Evolutionary conservation across 441 rosid species (phyloP), one percentile per base, ranked within the genome.

Genomic region (Pelargonium australe): DNA sequence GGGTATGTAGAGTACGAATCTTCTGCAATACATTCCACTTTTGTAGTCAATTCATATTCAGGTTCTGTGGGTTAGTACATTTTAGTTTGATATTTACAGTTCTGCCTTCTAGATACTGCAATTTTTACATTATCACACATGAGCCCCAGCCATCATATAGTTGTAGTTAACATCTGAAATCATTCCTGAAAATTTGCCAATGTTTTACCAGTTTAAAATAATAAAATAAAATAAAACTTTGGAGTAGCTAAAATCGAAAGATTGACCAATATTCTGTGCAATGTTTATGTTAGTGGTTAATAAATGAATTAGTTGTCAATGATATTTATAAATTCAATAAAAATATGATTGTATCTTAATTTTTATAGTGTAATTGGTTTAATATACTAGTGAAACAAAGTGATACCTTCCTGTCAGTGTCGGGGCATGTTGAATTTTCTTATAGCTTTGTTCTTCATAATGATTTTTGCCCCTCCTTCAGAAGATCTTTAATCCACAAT

Each of bases 1-100:
- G 88, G 82, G 99, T 95, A 88, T 70, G 81, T 66, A 63, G 70
- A 7, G 63, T 68, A 13, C 69, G 25, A 44, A 75, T 78, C 53
- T 75, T 69, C 70, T n/a, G 4, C 53, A 40, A 65, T 68, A 40
- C 70, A 34, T 76, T 37, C 74, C 71, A 17, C 17, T 66, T 71
- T 72, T 68, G 12, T 69, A 5, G 14, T 70, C 55, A 20, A 65
- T 68, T 34, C 7, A 34, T 34, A 5, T 34, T 34, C 3, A 6
- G 40, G 40, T 34, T 31, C 37, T 31, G 7, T 34, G 40, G 37
- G 37, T 31, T 31, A 31, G 37, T 31, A 31, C 37, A 31, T 31
- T 31, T 31, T 31, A 31, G 37, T 31, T 31, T 31, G 37, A 3
- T 31, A 5, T 31, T 31, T 4, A 31, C 37, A 31, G 0, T 31